Evolutionary conservation across 768 basidiomycete genomes (phyloP).

Genomic region (Tulasnella calospora): DNA sequence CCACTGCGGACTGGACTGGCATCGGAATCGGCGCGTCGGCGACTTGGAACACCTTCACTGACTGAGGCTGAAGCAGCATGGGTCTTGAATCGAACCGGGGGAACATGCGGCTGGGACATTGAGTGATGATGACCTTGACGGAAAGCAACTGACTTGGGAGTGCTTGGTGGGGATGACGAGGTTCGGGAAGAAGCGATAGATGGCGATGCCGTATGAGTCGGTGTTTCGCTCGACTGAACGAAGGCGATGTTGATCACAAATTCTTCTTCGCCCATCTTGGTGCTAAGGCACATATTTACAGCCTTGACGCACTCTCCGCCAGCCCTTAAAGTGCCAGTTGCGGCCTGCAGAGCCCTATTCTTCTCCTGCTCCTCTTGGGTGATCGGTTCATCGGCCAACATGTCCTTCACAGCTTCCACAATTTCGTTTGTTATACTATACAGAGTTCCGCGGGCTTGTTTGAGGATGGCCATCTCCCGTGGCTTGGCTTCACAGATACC

Average conservation of each 20-base stretch:
- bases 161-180: slow-evolving; percentile 19
- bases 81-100: background rate
- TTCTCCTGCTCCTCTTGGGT: slow-evolving; percentile 77
- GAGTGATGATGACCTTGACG: slow-evolving; percentile 16
- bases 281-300: slow-evolving; percentile 74
- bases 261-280: slow-evolving; percentile 55
- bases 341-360: slow-evolving; percentile 67
- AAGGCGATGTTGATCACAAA: slow-evolving; percentile 62
- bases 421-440: slow-evolving; percentile 82
- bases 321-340: slow-evolving; percentile 80
- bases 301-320: slow-evolving; percentile 84
- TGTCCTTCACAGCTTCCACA: slow-evolving; percentile 77
- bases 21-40: background rate
- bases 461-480: slow-evolving; percentile 60
- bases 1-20: slow-evolving; percentile 13
- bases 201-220: slow-evolving; percentile 13
- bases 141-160: slow-evolving; percentile 16
- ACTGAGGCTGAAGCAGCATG: slow-evolving; percentile 17
- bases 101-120: slow-evolving; percentile 13
- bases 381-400: slow-evolving; percentile 50
- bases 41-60: background rate
- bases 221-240: slow-evolving; percentile 31
- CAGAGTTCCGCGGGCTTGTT: slow-evolving; percentile 67
- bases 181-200: slow-evolving; percentile 2
- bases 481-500: slow-evolving; percentile 48